Evolutionary conservation across 2,329 filamentous ascomycete genomes (phyloP), one percentile per base, ranked within the genome.

Genomic region (Orbilia javanica): DNA sequence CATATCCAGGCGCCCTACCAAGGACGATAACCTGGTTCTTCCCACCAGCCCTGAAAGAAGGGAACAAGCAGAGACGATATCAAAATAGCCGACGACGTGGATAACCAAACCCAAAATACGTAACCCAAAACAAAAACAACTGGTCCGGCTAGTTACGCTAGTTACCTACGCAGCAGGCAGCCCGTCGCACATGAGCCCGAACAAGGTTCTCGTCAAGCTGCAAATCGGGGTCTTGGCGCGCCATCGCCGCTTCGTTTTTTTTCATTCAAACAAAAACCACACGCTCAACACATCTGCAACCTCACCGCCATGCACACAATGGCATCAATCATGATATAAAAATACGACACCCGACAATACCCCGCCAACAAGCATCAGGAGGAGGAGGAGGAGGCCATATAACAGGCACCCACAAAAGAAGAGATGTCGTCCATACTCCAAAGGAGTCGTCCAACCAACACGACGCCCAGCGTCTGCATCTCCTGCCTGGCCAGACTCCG

Each of bases 271-370:
- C 13, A 25, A 22, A 65, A 68, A 77, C 73, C 67, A 72, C 74
- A 78, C 25, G 29, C 13, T 46, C 74, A 78, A 78, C 74, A 72
- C 74, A n/a, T n/a, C n/a, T n/a, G n/a, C n/a, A 39, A 70, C 36
- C 31, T 55, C 52, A 27, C n/a, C 52, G 27, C 50, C 15, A 53
- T 5, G n/a, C 13, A 18, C 4, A n/a, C 11, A 55, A 15, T 27
- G 22, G 5, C 1, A 39, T 36, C 34, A 15, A 27, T 29, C 10
- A 31, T 25, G 48, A 31, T 53, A 53, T 53, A 53, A 42, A 20
- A 20, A 1, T 44, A n/a, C n/a, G n/a, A n/a, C n/a, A n/a, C n/a
- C n/a, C n/a, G n/a, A n/a, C n/a, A n/a, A n/a, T n/a, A n/a, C n/a
- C n/a, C n/a, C n/a, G n/a, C n/a, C n/a, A n/a, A n/a, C n/a, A n/a